phyloP scores from a whole-genome alignment of 2,329 filamentous ascomycete genomes.

The Akanthomyces uredinophilus region DNA sequence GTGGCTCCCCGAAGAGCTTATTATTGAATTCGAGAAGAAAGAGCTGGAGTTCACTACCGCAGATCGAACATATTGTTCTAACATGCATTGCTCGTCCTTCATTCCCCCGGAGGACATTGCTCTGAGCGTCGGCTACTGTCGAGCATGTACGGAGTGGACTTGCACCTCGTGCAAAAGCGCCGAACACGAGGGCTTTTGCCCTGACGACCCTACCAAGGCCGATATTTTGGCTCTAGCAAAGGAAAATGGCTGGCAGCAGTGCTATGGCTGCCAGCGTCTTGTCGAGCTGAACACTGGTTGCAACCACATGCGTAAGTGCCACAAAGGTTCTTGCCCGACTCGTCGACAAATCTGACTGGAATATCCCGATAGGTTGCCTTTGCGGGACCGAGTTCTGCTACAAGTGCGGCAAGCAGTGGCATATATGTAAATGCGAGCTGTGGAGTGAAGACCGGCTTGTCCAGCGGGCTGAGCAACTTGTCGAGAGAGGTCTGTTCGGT shows the following conservation, averaged over 20 bases:
- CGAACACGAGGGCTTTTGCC: slow-evolving; percentile 28
- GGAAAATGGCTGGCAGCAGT: slow-evolving; percentile 45
- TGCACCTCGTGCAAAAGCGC: neutral
- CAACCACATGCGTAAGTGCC: slow-evolving; percentile 48
- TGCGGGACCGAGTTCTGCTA: slow-evolving; percentile 44
- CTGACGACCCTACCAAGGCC: slow-evolving; percentile 34
- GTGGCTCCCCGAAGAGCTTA: neutral
- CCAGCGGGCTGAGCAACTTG: neutral
- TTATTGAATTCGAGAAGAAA: neutral
- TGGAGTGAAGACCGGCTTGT: slow-evolving; percentile 29
- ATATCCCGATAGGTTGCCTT: slow-evolving; percentile 30
- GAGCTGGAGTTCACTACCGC: neutral
- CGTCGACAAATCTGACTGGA: neutral
- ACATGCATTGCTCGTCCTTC: neutral
- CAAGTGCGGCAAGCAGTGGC: slow-evolving; percentile 36
- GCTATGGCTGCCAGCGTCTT: slow-evolving; percentile 36
- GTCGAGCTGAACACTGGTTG: slow-evolving; percentile 46
- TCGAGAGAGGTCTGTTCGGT: slow-evolving; percentile 1
- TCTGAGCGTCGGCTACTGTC: neutral
- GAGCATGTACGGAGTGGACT: neutral
- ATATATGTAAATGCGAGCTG: slow-evolving; percentile 29
- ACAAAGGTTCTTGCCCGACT: fast-evolving
- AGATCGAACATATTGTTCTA: neutral
- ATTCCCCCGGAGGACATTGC: neutral
- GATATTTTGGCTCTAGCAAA: slow-evolving; percentile 34